Percentiles rank a stretch among this genome's conserved stretches.
These are phyloP conservation scores for Diaporthe longicolla DNA, from an alignment of 2,329 filamentous ascomycete genomes.

Conservation along the genomic window DNA sequence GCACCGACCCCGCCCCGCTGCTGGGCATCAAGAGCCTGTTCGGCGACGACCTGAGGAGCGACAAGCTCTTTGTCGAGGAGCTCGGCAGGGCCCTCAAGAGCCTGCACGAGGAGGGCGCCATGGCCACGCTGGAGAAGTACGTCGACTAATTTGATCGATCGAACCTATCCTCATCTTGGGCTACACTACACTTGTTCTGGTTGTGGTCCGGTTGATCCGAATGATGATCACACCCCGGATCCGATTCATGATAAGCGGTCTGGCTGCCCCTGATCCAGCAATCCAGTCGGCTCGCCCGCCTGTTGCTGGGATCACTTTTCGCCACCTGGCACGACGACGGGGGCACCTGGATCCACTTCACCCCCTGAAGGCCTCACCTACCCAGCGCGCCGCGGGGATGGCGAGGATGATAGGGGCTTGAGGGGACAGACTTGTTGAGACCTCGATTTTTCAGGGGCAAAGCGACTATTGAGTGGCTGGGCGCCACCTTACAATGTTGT, in stretches of 20 bases:
- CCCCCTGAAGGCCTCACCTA: not conserved
- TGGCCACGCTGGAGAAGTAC: constrained; percentile 66
- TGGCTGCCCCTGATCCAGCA: not conserved
- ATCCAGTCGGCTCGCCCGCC: constrained; percentile 13
- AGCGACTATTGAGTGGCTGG: constrained; percentile 6
- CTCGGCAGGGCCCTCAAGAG: constrained; percentile 62
- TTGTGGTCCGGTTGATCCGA: not conserved
- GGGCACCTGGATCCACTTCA: constrained; percentile 20
- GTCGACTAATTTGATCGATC: constrained; percentile 48
- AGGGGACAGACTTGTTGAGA: not conserved
- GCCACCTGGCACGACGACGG: constrained; percentile 1
- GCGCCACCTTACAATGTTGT: constrained; percentile 13
- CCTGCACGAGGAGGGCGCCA: constrained; percentile 61
- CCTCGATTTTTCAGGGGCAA: not conserved
- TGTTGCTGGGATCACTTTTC: not conserved
- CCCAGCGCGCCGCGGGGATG: not conserved
- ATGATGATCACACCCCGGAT: constrained; percentile 2
- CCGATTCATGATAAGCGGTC: constrained; percentile 5
- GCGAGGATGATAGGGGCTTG: not conserved
- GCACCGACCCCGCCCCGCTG: constrained; percentile 57
- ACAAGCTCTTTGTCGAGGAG: constrained; percentile 63
- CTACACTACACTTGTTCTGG: too few relatives aligned
- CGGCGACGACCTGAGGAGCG: constrained; percentile 64
- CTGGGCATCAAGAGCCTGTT: constrained; percentile 63
- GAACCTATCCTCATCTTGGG: too few relatives aligned